These are phyloP conservation scores for Juglanconis juglandina DNA, from an alignment of 2,329 filamentous ascomycete genomes.

Conservation along the genomic window DNA sequence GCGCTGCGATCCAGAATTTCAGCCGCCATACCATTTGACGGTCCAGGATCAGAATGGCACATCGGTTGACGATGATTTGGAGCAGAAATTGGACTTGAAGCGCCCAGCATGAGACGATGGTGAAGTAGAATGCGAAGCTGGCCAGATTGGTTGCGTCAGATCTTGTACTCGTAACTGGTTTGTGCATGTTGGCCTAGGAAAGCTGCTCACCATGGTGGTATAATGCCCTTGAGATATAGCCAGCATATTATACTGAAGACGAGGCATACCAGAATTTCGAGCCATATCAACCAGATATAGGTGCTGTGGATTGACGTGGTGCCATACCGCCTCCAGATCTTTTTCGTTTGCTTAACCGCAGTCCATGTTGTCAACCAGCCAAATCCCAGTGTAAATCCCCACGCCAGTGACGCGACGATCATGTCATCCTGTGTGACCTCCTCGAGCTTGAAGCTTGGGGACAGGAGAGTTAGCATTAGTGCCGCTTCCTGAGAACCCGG, in stretches of 20 bases:
- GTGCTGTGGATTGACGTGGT: constrained; percentile 7
- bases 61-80: constrained; percentile 47
- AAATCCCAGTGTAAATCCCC: constrained; percentile 10
- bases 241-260: constrained; percentile 8
- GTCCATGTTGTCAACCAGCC: constrained; percentile 9
- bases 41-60: constrained; percentile 42
- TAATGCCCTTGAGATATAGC: constrained; percentile 3
- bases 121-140: constrained; percentile 10
- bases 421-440: constrained; percentile 9
- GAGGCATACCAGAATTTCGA: neutral
- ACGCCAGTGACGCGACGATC: constrained; percentile 5
- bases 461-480: constrained; percentile 2
- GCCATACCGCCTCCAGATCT: constrained; percentile 8
- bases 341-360: neutral
- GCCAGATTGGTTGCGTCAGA: neutral
- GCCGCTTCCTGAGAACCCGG: neutral
- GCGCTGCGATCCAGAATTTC: constrained; percentile 29
- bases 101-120: constrained; percentile 6
- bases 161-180: too few species aligned
- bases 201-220: neutral
- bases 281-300: constrained; percentile 9
- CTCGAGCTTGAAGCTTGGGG: constrained; percentile 6
- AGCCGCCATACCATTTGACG: constrained; percentile 28
- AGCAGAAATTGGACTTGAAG: constrained; percentile 8
- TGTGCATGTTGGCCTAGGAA: too few species aligned